A percentile compares a stretch with the other conserved stretches of the same genome.
These are phyloP conservation scores for Candida sanyaensis DNA, from an alignment of 1,139 yeast species.

Conservation along the genomic window DNA sequence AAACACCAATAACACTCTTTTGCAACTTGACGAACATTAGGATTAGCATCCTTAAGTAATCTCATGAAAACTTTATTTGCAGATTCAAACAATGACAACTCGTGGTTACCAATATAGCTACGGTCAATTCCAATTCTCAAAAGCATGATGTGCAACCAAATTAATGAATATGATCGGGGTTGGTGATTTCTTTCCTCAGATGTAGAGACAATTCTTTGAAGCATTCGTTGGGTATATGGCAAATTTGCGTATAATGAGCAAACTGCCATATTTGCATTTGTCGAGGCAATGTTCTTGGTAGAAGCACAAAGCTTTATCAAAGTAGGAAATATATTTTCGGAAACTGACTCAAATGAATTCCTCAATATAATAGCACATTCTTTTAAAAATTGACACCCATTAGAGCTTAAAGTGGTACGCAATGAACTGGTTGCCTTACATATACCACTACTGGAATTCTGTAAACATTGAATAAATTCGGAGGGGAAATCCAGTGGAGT, in stretches of 20 bases:
- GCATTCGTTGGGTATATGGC: conserved; percentile 52
- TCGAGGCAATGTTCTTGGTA: conserved; percentile 78
- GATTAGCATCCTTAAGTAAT: conserved; percentile 79
- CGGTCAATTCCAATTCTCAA: conserved; percentile 35
- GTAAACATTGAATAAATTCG: conserved; percentile 46
- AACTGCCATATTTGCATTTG: conserved; percentile 70
- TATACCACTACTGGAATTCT: conserved; percentile 57
- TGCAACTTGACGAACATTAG: conserved; percentile 75
- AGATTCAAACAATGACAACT: conserved; percentile 43
- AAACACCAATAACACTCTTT: conserved; percentile 76
- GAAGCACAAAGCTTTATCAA: conserved; percentile 68
- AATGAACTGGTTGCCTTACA: conserved; percentile 70
- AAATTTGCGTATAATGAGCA: conserved; percentile 60
- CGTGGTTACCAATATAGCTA: conserved; percentile 36
- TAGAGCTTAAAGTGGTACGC: conserved; percentile 78
- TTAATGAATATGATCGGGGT: conserved; percentile 69
- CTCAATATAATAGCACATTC: conserved; percentile 61
- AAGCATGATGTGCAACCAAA: conserved; percentile 68
- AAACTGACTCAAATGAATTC: conserved; percentile 55
- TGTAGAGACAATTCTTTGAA: conserved; percentile 54
- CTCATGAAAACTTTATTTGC: conserved; percentile 55
- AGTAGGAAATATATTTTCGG: conserved; percentile 60
- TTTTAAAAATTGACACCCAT: conserved; percentile 78
- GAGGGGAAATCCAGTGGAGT: conserved; percentile 34
- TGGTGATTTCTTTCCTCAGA: conserved; percentile 68